These are phyloP conservation scores for Magnaporthiopsis rhizophila DNA, from an alignment of 2,329 filamentous ascomycete genomes.

Conservation along the genomic window DNA sequence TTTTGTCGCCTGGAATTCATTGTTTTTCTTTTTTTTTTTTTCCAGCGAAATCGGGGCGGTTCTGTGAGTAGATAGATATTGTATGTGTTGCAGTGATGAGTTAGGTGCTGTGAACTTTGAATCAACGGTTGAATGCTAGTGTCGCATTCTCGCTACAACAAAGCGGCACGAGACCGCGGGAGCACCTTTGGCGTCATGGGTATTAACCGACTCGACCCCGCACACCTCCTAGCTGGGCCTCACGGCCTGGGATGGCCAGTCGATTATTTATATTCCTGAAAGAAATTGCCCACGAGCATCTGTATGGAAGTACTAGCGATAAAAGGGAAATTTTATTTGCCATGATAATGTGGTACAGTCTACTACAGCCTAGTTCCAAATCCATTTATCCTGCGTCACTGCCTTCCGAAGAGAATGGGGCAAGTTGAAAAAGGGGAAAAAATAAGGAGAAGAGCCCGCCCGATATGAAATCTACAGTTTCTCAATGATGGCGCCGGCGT, in stretches of 20 bases:
- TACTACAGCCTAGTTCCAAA: slow-evolving; percentile 5
- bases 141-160: not conserved
- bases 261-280: not conserved
- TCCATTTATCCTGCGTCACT: slow-evolving; percentile 6
- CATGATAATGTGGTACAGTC: not conserved
- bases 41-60: not conserved
- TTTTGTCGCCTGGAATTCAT: not conserved
- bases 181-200: too few relatives aligned
- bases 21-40: not conserved
- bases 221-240: not conserved
- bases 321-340: not conserved
- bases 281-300: not conserved
- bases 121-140: not conserved
- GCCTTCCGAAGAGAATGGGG: not conserved
- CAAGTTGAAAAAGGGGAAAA: slow-evolving; percentile 1
- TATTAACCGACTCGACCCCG: not conserved
- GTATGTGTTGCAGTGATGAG: too few relatives aligned
- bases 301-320: not conserved
- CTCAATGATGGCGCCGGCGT: slow-evolving; percentile 81
- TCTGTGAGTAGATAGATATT: too few relatives aligned
- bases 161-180: too few relatives aligned
- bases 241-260: not conserved
- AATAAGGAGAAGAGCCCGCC: slow-evolving; percentile 7
- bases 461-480: slow-evolving; percentile 42
- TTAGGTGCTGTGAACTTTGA: too few relatives aligned